Conservation (phyloP, 108 stramenopile genomes). For the Asterionellopsis glacialis region DNA sequence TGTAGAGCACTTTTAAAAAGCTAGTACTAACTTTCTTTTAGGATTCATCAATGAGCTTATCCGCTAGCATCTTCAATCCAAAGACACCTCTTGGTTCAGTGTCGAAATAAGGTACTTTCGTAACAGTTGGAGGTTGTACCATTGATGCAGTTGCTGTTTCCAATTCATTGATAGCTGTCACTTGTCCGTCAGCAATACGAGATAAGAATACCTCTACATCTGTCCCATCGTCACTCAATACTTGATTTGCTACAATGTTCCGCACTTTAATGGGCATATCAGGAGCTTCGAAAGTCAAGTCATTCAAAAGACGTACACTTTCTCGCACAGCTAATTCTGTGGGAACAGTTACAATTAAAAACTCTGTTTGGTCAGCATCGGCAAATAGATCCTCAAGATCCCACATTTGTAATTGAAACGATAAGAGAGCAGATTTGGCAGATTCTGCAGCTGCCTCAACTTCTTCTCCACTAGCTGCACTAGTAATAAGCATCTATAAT, state of each 20-base stretch:
- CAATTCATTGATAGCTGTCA: constrained; percentile 30
- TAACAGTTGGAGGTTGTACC: constrained; percentile 41
- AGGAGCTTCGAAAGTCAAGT: constrained; percentile 82
- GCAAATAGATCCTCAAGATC: constrained; percentile 87
- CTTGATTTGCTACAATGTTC: constrained; percentile 85
- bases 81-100: constrained; percentile 86
- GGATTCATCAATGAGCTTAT: constrained; percentile 35
- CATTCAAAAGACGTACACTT: constrained; percentile 76
- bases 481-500: constrained; percentile 29
- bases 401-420: constrained; percentile 86
- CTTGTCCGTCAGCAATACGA: constrained; percentile 29
- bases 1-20: too few species aligned
- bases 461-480: constrained; percentile 43
- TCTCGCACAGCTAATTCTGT: constrained; percentile 87
- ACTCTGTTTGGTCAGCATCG: constrained; percentile 78
- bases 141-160: constrained; percentile 19
- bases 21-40: not conserved
- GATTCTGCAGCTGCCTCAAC: constrained; percentile 53
- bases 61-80: constrained; percentile 75
- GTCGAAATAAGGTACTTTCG: constrained; percentile 60
- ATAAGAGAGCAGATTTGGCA: constrained; percentile 67
- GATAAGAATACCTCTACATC: constrained; percentile 37
- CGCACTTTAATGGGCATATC: constrained; percentile 85
- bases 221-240: constrained; percentile 56
- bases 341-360: constrained; percentile 87